Conservation (phyloP, 2,329 filamentous ascomycete species). For the Rhynchosporium graminicola region DNA sequence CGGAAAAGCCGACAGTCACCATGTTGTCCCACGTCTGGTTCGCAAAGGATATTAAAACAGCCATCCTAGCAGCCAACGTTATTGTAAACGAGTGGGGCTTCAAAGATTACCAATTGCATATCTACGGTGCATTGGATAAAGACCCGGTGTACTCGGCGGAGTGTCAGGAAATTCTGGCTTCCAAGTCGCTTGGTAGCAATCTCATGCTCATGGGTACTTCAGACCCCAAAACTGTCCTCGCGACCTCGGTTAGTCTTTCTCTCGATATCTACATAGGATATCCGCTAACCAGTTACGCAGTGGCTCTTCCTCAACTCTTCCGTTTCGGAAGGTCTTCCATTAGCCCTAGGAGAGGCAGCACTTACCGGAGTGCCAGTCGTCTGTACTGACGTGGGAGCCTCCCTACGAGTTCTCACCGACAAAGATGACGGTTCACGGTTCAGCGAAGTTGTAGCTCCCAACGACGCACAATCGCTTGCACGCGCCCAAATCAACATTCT, state of each 20-base stretch:
- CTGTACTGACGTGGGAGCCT: slow-evolving; percentile 58
- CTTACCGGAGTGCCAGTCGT: slow-evolving; percentile 57
- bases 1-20: slow-evolving; percentile 60
- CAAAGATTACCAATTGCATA: slow-evolving; percentile 60
- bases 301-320: slow-evolving; percentile 59
- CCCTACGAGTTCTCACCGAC: slow-evolving; percentile 56
- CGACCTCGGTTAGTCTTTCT: slow-evolving; percentile 26
- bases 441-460: slow-evolving; percentile 64
- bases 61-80: slow-evolving; percentile 62
- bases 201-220: slow-evolving; percentile 45
- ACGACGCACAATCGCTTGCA: slow-evolving; percentile 61
- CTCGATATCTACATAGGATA: not conserved
- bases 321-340: slow-evolving; percentile 55
- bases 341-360: slow-evolving; percentile 60
- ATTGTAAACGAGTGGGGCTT: slow-evolving; percentile 69
- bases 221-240: slow-evolving; percentile 45
- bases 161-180: slow-evolving; percentile 48
- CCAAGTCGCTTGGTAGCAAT: slow-evolving; percentile 35
- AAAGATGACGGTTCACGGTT: slow-evolving; percentile 51
- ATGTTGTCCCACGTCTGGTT: slow-evolving; percentile 63
- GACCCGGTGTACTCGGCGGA: slow-evolving; percentile 62
- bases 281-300: slow-evolving; percentile 20
- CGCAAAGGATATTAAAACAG: slow-evolving; percentile 64
- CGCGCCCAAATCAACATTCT: slow-evolving; percentile 63
- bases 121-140: slow-evolving; percentile 65